These are phyloP conservation scores for Paraleonurus japonicus DNA, from an alignment of 257 asterid genomes.

Conservation along the genomic window DNA sequence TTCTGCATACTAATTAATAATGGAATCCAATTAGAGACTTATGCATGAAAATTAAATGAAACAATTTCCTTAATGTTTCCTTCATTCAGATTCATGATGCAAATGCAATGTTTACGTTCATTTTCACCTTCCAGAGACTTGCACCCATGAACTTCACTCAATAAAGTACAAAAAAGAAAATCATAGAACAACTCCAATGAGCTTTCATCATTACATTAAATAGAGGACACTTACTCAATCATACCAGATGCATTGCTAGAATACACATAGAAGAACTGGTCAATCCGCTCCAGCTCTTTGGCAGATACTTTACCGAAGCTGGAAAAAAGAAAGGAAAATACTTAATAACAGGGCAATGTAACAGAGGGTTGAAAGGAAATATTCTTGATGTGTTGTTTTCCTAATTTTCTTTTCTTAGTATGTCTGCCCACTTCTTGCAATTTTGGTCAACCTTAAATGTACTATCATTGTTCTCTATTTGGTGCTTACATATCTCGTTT, in stretches of 20 bases:
- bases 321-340: constrained; percentile 16
- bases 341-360: constrained; percentile 8
- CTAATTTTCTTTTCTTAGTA: not conserved
- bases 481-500: not conserved
- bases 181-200: not conserved
- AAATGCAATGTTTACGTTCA: not conserved
- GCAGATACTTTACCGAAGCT: constrained; percentile 68
- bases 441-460: not conserved
- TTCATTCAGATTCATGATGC: not conserved
- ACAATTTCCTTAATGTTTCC: not conserved
- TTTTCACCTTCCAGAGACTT: not conserved
- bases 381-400: not conserved
- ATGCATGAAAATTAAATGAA: not conserved
- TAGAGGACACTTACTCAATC: constrained; percentile 65
- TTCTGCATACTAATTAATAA: not conserved
- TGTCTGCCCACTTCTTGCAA: no score
- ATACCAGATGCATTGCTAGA: constrained; percentile 43
- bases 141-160: not conserved
- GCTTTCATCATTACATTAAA: constrained; percentile 3
- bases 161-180: not conserved
- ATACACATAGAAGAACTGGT: constrained; percentile 58
- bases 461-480: not conserved
- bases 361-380: not conserved
- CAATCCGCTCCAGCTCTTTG: constrained; percentile 56
- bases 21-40: not conserved